These are phyloP conservation scores for Venustampulla echinocandica DNA, from an alignment of 495 filamentous ascomycete genomes.

Conservation along the genomic window DNA sequence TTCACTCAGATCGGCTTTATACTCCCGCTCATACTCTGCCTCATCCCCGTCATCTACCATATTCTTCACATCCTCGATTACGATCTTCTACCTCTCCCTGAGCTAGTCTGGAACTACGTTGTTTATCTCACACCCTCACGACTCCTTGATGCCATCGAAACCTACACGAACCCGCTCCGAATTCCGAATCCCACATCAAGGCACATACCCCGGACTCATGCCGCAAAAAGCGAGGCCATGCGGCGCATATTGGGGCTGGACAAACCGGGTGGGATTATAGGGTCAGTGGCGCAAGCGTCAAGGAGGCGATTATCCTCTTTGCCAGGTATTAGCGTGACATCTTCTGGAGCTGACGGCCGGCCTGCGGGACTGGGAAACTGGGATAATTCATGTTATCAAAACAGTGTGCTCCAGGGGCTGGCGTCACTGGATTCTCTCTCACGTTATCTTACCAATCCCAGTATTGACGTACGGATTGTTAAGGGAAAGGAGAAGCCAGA, in stretches of 20 bases:
- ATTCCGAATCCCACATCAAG: constrained; percentile 19
- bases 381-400: constrained; percentile 96
- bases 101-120: constrained; percentile 55
- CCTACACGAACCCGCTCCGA: constrained; percentile 16
- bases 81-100: constrained; percentile 26
- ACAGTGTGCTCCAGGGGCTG: constrained; percentile 84
- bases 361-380: constrained; percentile 82
- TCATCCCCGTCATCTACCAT: constrained; percentile 36
- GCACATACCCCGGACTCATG: constrained; percentile 31
- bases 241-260: constrained; percentile 59
- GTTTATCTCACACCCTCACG: constrained; percentile 52
- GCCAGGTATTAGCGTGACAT: constrained; percentile 16
- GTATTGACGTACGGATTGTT: constrained; percentile 21
- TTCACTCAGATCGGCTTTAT: constrained; percentile 19
- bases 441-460: constrained; percentile 35
- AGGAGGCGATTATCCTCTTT: constrained; percentile 18
- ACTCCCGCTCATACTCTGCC: constrained; percentile 31
- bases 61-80: constrained; percentile 27
- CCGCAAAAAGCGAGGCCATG: constrained; percentile 60
- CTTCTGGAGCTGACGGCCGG: constrained; percentile 19
- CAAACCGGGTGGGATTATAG: constrained; percentile 29
- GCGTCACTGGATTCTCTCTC: constrained; percentile 62
- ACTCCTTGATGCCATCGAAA: constrained; percentile 52
- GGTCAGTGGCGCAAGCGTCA: constrained; percentile 19
- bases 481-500: constrained; percentile 31